A percentile compares a stretch with the other conserved stretches of the same genome.
These are phyloP conservation scores for Pleomassaria siparia DNA, from an alignment of 2,329 filamentous ascomycete genomes.

Conservation along the genomic window DNA sequence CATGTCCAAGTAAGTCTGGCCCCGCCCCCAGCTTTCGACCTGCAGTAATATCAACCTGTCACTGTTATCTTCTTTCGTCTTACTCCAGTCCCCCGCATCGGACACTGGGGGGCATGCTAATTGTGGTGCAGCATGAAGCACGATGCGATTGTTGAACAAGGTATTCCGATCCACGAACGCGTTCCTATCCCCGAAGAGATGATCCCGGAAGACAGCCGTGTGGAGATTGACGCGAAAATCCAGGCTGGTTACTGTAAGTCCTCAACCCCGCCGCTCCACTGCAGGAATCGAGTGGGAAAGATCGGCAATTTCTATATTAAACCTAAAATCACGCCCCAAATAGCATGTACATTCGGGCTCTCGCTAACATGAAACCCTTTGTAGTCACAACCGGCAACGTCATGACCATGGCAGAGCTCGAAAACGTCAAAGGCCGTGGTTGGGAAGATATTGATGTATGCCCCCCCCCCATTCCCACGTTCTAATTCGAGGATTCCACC, in stretches of 20 bases:
- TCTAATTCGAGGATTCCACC: neutral
- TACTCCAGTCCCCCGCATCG: neutral
- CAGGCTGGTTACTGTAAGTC: slow-evolving; percentile 78
- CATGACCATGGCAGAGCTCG: slow-evolving; percentile 83
- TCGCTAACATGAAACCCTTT: slow-evolving; percentile 23
- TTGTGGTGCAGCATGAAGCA: slow-evolving; percentile 72
- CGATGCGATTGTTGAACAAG: slow-evolving; percentile 82
- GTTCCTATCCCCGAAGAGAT: slow-evolving; percentile 90
- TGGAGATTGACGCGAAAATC: slow-evolving; percentile 99
- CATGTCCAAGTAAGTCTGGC: slow-evolving; percentile 80
- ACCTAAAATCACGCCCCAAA: neutral
- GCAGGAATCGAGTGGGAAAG: neutral
- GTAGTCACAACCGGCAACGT: slow-evolving; percentile 81
- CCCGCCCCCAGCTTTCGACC: neutral
- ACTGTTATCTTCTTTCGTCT: slow-evolving; percentile 1
- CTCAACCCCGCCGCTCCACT: neutral
- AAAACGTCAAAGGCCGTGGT: slow-evolving; percentile 81
- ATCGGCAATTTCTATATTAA: neutral
- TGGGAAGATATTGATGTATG: slow-evolving; percentile 73
- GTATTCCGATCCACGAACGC: slow-evolving; percentile 84
- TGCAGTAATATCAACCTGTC: slow-evolving; percentile 1
- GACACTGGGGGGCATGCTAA: slow-evolving; percentile 8
- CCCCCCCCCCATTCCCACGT: too few relatives aligned
- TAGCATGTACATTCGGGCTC: slow-evolving; percentile 11
- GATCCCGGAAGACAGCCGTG: slow-evolving; percentile 90